phyloP scores from a whole-genome alignment of 805 yeast species.

The Ogataea glucozyma region DNA sequence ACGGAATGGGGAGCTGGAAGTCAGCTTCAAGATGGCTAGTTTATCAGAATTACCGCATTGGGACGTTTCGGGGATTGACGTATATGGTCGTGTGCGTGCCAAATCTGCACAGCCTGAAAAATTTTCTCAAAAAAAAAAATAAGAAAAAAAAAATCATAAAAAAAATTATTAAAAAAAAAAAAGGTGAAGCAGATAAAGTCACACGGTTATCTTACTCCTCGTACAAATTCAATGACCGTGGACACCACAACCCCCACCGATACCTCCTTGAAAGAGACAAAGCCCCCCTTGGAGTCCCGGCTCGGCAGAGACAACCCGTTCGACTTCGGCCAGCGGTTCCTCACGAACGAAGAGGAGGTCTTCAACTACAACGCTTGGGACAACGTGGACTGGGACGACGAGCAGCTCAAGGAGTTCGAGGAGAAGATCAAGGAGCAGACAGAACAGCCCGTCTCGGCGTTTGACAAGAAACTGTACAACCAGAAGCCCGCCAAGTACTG shows the following conservation, averaged over 20 bases:
- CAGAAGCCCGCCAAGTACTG: conserved; percentile 89
- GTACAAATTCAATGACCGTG: too few species aligned
- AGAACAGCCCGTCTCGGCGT: conserved; percentile 82
- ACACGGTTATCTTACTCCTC: too few species aligned
- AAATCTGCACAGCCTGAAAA: conserved; percentile 15
- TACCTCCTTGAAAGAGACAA: conserved; percentile 19
- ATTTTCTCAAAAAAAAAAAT: background rate
- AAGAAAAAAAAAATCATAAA: background rate
- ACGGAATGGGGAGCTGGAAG: background rate
- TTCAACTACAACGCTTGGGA: conserved; percentile 96
- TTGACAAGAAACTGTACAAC: conserved; percentile 77
- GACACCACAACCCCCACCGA: background rate
- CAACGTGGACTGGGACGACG: conserved; percentile 96
- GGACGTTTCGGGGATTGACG: conserved; percentile 21
- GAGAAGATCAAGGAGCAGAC: conserved; percentile 72
- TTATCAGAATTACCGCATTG: conserved; percentile 17
- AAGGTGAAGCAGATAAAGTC: too few species aligned
- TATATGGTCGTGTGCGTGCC: conserved; percentile 12
- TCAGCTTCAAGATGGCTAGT: conserved; percentile 20
- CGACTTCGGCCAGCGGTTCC: conserved; percentile 83
- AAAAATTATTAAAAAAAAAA: background rate
- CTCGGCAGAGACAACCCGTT: conserved; percentile 88
- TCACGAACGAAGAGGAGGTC: conserved; percentile 74
- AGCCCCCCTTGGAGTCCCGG: conserved; percentile 55
- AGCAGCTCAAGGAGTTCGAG: conserved; percentile 74